Evolutionary conservation across 257 asterid genomes (phyloP), one percentile per base, ranked within the genome.

Genomic region (Anisodus acutangulus): DNA sequence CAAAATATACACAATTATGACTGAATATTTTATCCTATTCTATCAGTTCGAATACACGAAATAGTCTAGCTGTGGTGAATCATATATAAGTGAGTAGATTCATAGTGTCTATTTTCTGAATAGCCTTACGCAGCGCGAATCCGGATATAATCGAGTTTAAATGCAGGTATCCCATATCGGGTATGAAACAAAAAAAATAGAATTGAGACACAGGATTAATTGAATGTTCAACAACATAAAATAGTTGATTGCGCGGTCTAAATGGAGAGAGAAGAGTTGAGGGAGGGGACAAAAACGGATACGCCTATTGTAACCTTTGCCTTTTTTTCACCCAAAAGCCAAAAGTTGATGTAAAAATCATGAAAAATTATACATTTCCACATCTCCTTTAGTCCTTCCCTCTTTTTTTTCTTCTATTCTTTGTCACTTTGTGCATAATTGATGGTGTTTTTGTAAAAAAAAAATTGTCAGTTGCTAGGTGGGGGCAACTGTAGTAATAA

Each of bases 401-500:
- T 71, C 47, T 7, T 41, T 17, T 71, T 13, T 74, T 6, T 12
- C 5, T 22, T 26, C 45, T 68, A 31, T 31, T 31, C 35, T 31
- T 67, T 68, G 53, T 68, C 53, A 68, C 53, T 68, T 37, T 68
- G 78, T 76, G 81, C 62, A 74, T 49, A 49, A 74, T 22, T 3
- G 22, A 22, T 22, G 10, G 54, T 74, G 81, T 76, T 51, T 76
- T 39, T 51, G 63, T 12, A 76, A 76, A 76, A 51, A 49, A 26
- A 31, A 31, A 31, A 31, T 1, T 22, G 22, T 12, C 51, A 13
- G 5, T 51, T 76, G 47, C 63, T 31, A 11, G 19, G 45, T 76
- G 26, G 81, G 81, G 60, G 19, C 63, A 76, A 49, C 47, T 51
- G 81, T 51, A 15, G 81, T 76, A 76, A 76, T 76, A 31, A 31